phyloP scores from a whole-genome alignment of 2,329 filamentous ascomycete genomes.

The Microthyrium microscopicum region DNA sequence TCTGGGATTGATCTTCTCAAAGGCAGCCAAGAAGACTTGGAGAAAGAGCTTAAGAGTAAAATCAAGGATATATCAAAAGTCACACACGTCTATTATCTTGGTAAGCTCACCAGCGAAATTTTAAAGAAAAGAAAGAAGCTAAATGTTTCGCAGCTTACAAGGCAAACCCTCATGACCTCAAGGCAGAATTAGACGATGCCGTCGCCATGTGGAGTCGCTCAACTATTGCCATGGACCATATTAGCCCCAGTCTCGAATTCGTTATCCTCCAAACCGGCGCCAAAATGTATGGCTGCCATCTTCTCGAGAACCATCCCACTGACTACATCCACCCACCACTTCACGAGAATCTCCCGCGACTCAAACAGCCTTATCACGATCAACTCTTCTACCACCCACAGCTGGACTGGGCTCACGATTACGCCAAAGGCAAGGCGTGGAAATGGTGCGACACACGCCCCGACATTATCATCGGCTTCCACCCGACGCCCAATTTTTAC shows the following conservation, averaged over 20 bases:
- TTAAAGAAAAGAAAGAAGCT: not conserved
- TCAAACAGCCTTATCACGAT: slow-evolving; percentile 15
- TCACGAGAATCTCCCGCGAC: slow-evolving; percentile 16
- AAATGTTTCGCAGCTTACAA: slow-evolving; percentile 20
- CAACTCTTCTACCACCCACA: slow-evolving; percentile 23
- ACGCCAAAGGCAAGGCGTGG: slow-evolving; percentile 18
- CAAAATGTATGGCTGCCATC: slow-evolving; percentile 26
- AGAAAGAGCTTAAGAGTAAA: slow-evolving; percentile 17
- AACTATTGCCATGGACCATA: slow-evolving; percentile 18
- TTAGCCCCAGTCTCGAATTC: slow-evolving; percentile 21
- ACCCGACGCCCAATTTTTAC: slow-evolving; percentile 22
- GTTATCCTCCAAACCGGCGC: slow-evolving; percentile 21
- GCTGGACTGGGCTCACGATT: slow-evolving; percentile 19
- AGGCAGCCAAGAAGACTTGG: slow-evolving; percentile 22
- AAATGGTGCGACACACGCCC: slow-evolving; percentile 22
- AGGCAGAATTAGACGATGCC: slow-evolving; percentile 24
- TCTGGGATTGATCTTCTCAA: slow-evolving; percentile 26
- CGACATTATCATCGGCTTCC: slow-evolving; percentile 23
- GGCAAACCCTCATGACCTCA: slow-evolving; percentile 21
- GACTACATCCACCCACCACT: slow-evolving; percentile 20
- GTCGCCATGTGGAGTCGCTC: slow-evolving; percentile 25
- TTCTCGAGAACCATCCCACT: slow-evolving; percentile 22
- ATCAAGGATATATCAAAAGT: slow-evolving; percentile 21
- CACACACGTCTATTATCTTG: slow-evolving; percentile 28
- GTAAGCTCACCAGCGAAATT: slow-evolving; percentile 13